Evolutionary conservation across 1,284 basidiomycete species (phyloP), one percentile per base, ranked within the genome.

Genomic region (Sanguinoderma infundibulare): DNA sequence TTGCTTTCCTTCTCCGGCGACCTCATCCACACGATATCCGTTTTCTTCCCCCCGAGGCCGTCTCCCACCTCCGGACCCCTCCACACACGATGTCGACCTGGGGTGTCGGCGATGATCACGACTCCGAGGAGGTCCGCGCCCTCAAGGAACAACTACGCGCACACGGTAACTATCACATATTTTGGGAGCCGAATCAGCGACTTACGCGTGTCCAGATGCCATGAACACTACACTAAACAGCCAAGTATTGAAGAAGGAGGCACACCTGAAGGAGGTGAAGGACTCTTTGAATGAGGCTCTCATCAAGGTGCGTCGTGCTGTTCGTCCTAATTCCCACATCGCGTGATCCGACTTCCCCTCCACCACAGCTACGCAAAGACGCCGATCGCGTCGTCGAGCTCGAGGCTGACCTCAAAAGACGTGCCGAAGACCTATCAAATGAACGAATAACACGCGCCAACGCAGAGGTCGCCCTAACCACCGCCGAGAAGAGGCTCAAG

Each of bases 61-160:
- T 22, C 32, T 42, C 22, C 38, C 35, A 12, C 40, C 40, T 36
- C 50, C 51, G 35, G 28, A 50, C 12, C 10, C 20, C 28, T 17
- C 57, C 26, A 1, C 8, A 46, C 57, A 86, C 57, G 46, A 74
- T 89, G 87, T 85, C 88, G 57, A 76, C 81, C 64, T 83, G 75
- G 78, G 82, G 81, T 67, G 74, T 89, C 36, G 88, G 86, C 14
- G 79, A 79, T 56, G 78, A 86, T 67, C 85, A 87, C 65, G 78
- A 89, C 53, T 83, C 87, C 1, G 84, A 87, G 63, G 85, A 88
- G 72, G 78, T 83, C 4, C 80, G 82, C 65, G 72, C 78, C 15
- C 77, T 84, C 57, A 89, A 83, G 76, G 84, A 87, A 66, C 85
- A 81, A 65, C 70, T 90, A 53, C 78, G 85, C 22, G 83, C 81